Evolutionary conservation across 1,139 yeast species (phyloP), one percentile per base, ranked within the genome.

Genomic region (Saccharomyces hybrid): DNA sequence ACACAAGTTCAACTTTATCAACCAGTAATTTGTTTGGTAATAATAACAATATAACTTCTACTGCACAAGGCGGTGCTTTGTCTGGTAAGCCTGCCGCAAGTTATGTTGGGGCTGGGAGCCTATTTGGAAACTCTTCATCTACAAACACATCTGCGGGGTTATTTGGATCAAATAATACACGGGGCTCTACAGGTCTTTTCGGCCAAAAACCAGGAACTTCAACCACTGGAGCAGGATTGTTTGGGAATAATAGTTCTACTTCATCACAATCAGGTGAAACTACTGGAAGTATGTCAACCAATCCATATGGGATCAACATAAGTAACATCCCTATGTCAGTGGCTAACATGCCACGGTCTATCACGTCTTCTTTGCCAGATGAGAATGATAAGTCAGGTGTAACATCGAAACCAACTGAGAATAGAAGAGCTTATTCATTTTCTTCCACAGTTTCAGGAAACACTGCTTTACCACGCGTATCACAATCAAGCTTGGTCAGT

Each of bases 261-360:
- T 23, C 19, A 53, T 23, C 47, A 46, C 46, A 28, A 44, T 44
- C 29, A 9, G 47, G 27, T 5, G 29, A 44, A 6, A 7, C 27
- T 25, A 13, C 29, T 5, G 29, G 27, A 44, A 44, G 28, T 29
- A 31, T 41, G 14, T 23, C 56, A 5, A 47, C 57, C n/a, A 65
- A 68, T 52, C 71, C 71, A 7, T 69, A 68, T 53, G 72, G 72
- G 6, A 49, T 69, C 16, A 61, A 65, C 34, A 50, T 66, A 11
- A 57, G 53, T 19, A 67, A 65, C 46, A 59, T 61, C 42, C 48
- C 62, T 3, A 49, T 55, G 5, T 59, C 63, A 38, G 61, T 71
- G 26, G 66, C 69, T n/a, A 68, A 63, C 13, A 67, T 74, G 64
- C 77, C 77, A 14, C 71, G 70, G 47, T 67, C 77, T 1, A 64